Base-by-base conservation (phyloP, 352 stramenopile genomes). In the Globisporangium cylindrosporum region DNA sequence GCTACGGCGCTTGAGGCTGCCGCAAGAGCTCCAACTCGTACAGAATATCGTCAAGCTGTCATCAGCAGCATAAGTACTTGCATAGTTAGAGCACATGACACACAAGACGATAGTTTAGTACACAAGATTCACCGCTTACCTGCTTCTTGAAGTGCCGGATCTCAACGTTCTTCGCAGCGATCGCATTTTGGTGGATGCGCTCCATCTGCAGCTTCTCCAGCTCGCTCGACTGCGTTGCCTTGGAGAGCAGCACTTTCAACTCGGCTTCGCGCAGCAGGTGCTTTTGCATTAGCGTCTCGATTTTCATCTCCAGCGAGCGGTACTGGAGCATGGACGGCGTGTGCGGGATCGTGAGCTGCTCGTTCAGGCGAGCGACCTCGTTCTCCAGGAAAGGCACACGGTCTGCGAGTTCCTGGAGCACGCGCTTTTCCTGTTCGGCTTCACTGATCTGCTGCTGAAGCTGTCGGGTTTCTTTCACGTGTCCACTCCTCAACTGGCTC, bases 291-390 rank as follows among this genome's bases (percentile, higher is more conserved):
- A 95, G 69, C 24, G 84, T 91, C 53, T 90, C 84, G 41, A 95
- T 80, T 27, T 91, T 75, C 53, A 93, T 70, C 64, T 93, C 86
- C 3, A 95, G 70, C 1, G 80, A 85, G 22, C 81, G 75, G 58
- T 92, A 93, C 67, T 93, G 82, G 41, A 92, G 66, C 88, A 94
- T 93, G 0, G 85, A 93, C 25, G 86, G 88, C 9, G 86, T 92
- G 25, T 77, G 81, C 24, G 88, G 88, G 18, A 92, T 66, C n/a
- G 72, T 67, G 7, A 82, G 46, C 53, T 90, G 73, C 14, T 76
- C 66, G 20, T 74, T 71, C 18, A 93, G 70, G 2, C 67, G 65
- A 8, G 73, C n/a, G 2, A 94, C 64, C 20, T 92, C 73, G 53
- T 78, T 70, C 67, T 95, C 88, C 1, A 95, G 72, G 6, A 63